Conservation (phyloP, 2,329 filamentous ascomycete genomes). For the Fusarium sp. region DNA sequence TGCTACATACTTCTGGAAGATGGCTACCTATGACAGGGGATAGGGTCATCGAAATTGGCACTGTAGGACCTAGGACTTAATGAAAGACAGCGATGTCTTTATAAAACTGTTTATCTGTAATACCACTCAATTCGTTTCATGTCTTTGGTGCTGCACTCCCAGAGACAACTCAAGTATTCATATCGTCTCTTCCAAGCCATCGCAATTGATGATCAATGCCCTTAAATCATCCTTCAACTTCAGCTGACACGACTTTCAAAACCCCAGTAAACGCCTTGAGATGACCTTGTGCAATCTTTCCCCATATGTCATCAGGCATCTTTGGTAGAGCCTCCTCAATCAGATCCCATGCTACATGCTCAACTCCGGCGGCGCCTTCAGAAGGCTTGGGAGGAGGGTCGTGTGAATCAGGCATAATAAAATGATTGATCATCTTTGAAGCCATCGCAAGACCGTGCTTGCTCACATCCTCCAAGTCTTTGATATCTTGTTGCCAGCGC, state of each 20-base stretch:
- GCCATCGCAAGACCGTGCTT: conserved; percentile 37
- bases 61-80: background rate
- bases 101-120: background rate
- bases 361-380: conserved; percentile 38
- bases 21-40: background rate
- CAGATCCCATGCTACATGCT: conserved; percentile 48
- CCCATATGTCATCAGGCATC: conserved; percentile 45
- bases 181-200: background rate
- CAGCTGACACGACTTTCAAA: conserved; percentile 32
- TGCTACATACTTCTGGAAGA: background rate
- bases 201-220: background rate
- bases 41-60: background rate
- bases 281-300: conserved; percentile 41
- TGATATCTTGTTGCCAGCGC: conserved; percentile 48
- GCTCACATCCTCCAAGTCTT: conserved; percentile 44
- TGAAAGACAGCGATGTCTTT: background rate
- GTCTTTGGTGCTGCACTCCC: background rate
- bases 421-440: conserved; percentile 37
- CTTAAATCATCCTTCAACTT: conserved; percentile 6
- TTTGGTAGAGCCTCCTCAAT: conserved; percentile 40
- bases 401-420: conserved; percentile 40
- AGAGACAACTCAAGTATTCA: background rate
- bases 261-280: conserved; percentile 40
- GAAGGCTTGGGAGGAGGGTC: background rate
- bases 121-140: background rate